phyloP scores from a whole-genome alignment of 495 filamentous ascomycete species.

The Paragyromitra xinjiangensis region DNA sequence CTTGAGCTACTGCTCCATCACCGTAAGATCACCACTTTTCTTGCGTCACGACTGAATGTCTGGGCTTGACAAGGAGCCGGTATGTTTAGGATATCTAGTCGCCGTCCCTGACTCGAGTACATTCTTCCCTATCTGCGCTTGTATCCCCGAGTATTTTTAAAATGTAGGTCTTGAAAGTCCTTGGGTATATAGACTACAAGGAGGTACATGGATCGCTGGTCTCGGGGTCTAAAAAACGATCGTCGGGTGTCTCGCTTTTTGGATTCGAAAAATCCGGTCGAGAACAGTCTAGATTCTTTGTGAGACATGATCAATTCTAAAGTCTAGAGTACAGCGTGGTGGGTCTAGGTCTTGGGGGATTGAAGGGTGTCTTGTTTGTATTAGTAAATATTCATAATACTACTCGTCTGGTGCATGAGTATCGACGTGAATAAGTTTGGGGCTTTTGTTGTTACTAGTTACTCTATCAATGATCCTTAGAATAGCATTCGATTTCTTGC shows the following conservation, averaged over 20 bases:
- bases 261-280: not conserved
- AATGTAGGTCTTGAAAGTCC: not conserved
- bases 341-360: not conserved
- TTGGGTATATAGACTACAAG: not conserved
- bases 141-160: not conserved
- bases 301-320: too few relatives aligned
- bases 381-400: not conserved
- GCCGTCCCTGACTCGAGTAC: not conserved
- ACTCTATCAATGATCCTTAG: not conserved
- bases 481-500: too few relatives aligned
- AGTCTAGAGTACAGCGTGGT: not conserved
- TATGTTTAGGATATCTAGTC: not conserved
- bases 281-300: conserved; percentile 9
- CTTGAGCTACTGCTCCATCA: not conserved
- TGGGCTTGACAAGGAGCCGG: not conserved
- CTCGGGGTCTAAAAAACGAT: conserved; percentile 5
- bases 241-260: not conserved
- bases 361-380: not conserved
- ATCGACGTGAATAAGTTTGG: not conserved
- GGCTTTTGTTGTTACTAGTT: not conserved
- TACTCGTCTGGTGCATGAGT: not conserved
- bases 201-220: not conserved
- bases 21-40: not conserved
- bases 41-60: not conserved
- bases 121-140: not conserved